Percentiles rank a stretch among this genome's conserved stretches.
Evolutionary conservation across 2,329 filamentous ascomycete genomes (phyloP).

Genomic region (Trichoderma aggressivum): DNA sequence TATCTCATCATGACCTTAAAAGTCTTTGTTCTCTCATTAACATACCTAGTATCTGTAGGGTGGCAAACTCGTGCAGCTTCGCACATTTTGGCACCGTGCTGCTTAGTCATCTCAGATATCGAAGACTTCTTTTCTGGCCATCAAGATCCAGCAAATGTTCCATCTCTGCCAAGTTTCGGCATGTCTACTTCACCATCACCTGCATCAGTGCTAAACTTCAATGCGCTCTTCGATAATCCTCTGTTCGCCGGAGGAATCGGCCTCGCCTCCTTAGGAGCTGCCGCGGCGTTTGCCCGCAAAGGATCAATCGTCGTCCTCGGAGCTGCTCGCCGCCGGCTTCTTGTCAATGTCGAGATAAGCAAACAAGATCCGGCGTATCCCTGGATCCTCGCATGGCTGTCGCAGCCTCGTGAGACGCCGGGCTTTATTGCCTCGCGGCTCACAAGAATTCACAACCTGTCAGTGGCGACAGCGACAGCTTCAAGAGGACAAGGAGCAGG

Average conservation of each 20-base stretch:
- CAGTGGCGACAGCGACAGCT: slow-evolving; percentile 57
- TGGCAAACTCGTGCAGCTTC: not conserved
- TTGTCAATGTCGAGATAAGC: slow-evolving; percentile 94
- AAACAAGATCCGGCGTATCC: slow-evolving; percentile 89
- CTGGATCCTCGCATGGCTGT: slow-evolving; percentile 95
- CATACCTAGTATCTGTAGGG: too few relatives aligned
- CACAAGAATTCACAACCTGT: slow-evolving; percentile 59
- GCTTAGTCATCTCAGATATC: not conserved
- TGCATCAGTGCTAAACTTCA: slow-evolving; percentile 44
- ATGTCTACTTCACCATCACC: slow-evolving; percentile 33
- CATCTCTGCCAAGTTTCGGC: slow-evolving; percentile 20
- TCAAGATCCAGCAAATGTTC: not conserved
- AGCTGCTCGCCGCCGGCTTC: slow-evolving; percentile 75
- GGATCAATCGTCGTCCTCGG: slow-evolving; percentile 69
- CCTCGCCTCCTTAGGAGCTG: slow-evolving; percentile 82
- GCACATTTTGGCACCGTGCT: not conserved
- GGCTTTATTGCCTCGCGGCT: slow-evolving; percentile 58
- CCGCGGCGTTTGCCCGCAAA: slow-evolving; percentile 74
- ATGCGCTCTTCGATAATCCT: slow-evolving; percentile 61
- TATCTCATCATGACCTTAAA: not conserved
- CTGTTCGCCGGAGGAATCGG: slow-evolving; percentile 75
- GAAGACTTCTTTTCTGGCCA: not conserved
- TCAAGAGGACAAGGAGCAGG: slow-evolving; percentile 56
- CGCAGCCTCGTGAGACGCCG: slow-evolving; percentile 66
- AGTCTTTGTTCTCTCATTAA: not conserved